Percentiles rank a stretch among this genome's conserved stretches.
Evolutionary conservation across 2,329 filamentous ascomycete species (phyloP).

Genomic region (Diaporthe destruens): DNA sequence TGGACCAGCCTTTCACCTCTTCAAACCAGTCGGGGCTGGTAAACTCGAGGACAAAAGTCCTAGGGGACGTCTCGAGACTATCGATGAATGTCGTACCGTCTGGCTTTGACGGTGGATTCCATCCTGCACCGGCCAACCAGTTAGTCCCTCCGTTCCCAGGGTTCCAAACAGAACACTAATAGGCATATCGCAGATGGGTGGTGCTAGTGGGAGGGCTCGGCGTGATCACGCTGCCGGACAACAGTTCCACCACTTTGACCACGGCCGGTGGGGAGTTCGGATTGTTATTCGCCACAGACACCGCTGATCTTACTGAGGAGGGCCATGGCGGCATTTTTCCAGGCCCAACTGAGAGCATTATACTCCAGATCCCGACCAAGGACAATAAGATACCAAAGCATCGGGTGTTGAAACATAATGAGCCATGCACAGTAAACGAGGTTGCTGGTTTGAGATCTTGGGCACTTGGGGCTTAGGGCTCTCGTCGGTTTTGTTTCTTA

Average conservation of each 20-base stretch:
- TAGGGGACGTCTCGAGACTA: background rate
- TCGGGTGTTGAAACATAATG: background rate
- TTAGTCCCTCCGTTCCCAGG: background rate
- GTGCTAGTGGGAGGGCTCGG: background rate
- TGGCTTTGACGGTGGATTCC: background rate
- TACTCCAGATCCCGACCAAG: slow-evolving; percentile 1
- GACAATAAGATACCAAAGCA: background rate
- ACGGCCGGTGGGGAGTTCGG: background rate
- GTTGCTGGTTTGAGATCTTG: background rate
- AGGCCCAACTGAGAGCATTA: background rate
- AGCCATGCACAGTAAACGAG: background rate
- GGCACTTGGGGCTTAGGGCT: background rate
- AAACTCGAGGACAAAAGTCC: background rate
- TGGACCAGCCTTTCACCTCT: background rate
- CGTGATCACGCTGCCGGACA: background rate
- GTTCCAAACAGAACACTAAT: background rate
- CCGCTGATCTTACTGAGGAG: background rate
- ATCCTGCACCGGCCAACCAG: background rate
- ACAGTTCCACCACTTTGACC: background rate
- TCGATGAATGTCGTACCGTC: background rate
- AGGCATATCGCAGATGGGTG: background rate
- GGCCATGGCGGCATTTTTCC: background rate
- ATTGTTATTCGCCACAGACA: background rate
- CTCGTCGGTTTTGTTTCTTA: background rate
- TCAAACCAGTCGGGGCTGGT: background rate